Conservation (phyloP, 169 alveolate species). For the Pseudocohnilembus persalinus region DNA sequence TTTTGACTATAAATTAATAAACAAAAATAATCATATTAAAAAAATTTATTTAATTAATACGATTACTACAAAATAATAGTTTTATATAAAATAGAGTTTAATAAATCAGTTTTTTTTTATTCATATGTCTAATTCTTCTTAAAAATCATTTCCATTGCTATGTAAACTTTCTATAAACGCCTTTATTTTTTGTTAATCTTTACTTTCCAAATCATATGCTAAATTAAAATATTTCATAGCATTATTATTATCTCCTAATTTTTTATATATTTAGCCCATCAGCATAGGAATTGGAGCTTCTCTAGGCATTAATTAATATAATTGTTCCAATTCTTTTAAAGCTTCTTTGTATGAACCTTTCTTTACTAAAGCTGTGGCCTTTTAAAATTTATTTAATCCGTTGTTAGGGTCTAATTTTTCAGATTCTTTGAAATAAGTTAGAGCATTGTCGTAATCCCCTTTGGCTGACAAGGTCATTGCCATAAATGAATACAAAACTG, state of each 20-base stretch:
- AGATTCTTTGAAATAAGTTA: slow-evolving; percentile 58
- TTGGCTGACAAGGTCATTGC: slow-evolving; percentile 78
- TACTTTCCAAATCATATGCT: slow-evolving; percentile 81
- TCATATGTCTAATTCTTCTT: slow-evolving; percentile 48
- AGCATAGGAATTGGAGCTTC: slow-evolving; percentile 81
- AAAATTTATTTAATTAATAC: too few relatives aligned
- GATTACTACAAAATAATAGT: too few relatives aligned
- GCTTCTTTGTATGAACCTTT: slow-evolving; percentile 75
- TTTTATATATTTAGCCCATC: slow-evolving; percentile 74
- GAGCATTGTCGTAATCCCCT: slow-evolving; percentile 61
- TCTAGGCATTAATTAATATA: slow-evolving; percentile 66
- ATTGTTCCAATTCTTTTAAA: slow-evolving; percentile 56
- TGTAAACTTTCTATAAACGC: slow-evolving; percentile 59
- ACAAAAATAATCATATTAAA: too few relatives aligned
- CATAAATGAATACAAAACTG: slow-evolving; percentile 75
- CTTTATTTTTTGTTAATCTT: slow-evolving; percentile 67
- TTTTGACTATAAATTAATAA: too few relatives aligned
- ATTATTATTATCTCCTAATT: slow-evolving; percentile 59
- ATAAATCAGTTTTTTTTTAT: too few relatives aligned
- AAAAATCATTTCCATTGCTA: slow-evolving; percentile 40
- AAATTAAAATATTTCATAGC: slow-evolving; percentile 75
- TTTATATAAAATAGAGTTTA: too few relatives aligned
- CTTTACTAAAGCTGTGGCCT: slow-evolving; percentile 63
- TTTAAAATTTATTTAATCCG: slow-evolving; percentile 73
- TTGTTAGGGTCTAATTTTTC: slow-evolving; percentile 70